Evolutionary conservation across 2,329 filamentous ascomycete genomes (phyloP), one percentile per base, ranked within the genome.

Genomic region (Sphaerulina musiva): DNA sequence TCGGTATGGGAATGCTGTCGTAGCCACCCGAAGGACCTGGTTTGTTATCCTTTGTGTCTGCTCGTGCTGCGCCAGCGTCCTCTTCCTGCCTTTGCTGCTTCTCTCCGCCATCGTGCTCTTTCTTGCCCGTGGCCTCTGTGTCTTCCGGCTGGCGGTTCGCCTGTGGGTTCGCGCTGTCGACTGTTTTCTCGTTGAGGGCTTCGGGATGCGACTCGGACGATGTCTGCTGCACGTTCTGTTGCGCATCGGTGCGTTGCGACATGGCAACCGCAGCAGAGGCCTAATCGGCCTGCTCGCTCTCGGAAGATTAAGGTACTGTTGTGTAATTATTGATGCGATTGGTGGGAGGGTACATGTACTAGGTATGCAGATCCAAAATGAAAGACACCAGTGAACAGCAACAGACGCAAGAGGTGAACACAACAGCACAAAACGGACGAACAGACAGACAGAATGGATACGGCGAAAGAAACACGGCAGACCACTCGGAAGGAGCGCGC

Each of bases 1-100:
- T 72, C 0, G 89, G 88, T 7, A 95, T 76, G 1, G 89, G 88
- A 0, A 89, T 95, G 36, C 75, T 70, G 70, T 95, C 90, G 69
- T 82, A 93, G 34, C 90, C 90, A 31, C 90, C 90, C 0, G 85
- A 80, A 0, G 87, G 88, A 6, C 53, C 51, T 14, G 57, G 48
- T 42, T 62, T 61, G 38, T 55, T 54, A 11, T 61, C 51, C 43
- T 57, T 50, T 2, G 46, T 42, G 39, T 56, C 46, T 29, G 44
- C 40, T 10, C 51, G 42, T 23, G 52, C 51, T 9, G 45, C 48
- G 41, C 49, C 20, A 14, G 46, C 51, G 20, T 49, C 53, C 31
- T 50, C 31, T 31, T 61, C 55, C 46, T 59, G 55, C 49, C 56
- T 54, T 47, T 56, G 55, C 29, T 44, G 11, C 38, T 38, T 31